phyloP scores from a whole-genome alignment of 2,329 filamentous ascomycete genomes.

The Macrophomina pseudophaseolina region DNA sequence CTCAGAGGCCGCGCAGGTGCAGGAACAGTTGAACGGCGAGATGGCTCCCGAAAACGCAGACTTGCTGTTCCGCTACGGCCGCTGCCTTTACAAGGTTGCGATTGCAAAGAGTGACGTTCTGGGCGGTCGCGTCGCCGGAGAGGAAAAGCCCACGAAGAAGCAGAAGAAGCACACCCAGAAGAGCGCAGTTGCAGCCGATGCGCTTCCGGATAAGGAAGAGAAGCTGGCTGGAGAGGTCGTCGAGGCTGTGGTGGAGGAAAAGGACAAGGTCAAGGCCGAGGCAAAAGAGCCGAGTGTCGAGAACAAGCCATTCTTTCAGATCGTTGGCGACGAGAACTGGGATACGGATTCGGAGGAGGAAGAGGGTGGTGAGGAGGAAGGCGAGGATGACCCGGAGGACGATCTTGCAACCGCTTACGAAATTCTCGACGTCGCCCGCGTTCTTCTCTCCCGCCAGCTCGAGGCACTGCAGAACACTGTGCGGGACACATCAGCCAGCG shows the following conservation, averaged over 20 bases:
- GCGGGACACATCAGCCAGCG: slow-evolving; percentile 43
- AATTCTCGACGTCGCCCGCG: slow-evolving; percentile 66
- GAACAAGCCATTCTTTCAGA: slow-evolving; percentile 86
- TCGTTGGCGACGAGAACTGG: slow-evolving; percentile 93
- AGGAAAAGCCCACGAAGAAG: slow-evolving; percentile 55
- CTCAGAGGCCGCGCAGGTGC: slow-evolving; percentile 81
- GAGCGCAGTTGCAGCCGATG: slow-evolving; percentile 33
- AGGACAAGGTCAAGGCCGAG: slow-evolving; percentile 49
- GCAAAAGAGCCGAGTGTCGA: slow-evolving; percentile 46
- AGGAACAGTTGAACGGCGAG: slow-evolving; percentile 88
- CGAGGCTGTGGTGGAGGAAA: slow-evolving; percentile 49
- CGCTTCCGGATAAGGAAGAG: slow-evolving; percentile 42
- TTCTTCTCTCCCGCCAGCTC: slow-evolving; percentile 63
- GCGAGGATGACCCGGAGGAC: slow-evolving; percentile 59
- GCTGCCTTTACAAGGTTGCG: slow-evolving; percentile 90
- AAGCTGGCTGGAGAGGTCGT: slow-evolving; percentile 50
- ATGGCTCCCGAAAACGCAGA: slow-evolving; percentile 90
- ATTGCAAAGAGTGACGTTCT: slow-evolving; percentile 94
- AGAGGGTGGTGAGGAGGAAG: slow-evolving; percentile 54
- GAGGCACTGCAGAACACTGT: slow-evolving; percentile 43
- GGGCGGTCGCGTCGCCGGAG: slow-evolving; percentile 74
- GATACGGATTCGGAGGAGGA: slow-evolving; percentile 76
- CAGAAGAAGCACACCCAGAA: slow-evolving; percentile 51
- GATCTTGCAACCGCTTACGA: slow-evolving; percentile 69
- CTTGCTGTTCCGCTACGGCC: slow-evolving; percentile 91